Percentiles rank a stretch among this genome's conserved stretches.
Evolutionary conservation across 805 yeast species (phyloP).

Genomic region (Wickerhamomyces bisporus): DNA sequence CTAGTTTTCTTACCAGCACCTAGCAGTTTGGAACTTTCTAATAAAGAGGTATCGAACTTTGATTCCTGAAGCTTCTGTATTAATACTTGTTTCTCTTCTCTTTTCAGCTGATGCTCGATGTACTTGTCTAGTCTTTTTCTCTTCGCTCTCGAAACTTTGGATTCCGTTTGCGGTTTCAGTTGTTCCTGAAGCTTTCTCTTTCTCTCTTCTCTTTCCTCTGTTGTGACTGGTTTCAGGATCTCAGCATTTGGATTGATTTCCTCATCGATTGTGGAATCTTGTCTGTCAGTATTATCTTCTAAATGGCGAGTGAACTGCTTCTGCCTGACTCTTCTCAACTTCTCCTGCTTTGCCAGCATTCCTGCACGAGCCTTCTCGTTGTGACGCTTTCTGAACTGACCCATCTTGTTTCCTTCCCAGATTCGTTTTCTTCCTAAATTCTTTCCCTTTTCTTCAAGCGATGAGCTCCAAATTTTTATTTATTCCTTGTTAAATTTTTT

Average conservation of each 20-base stretch:
- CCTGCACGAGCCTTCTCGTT: constrained; percentile 86
- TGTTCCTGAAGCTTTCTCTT: constrained; percentile 61
- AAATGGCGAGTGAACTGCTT: constrained; percentile 56
- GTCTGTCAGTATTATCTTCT: constrained; percentile 33
- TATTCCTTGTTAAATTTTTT: too few species aligned
- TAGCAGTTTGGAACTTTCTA: constrained; percentile 69
- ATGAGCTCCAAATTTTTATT: too few species aligned
- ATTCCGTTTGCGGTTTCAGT: constrained; percentile 54
- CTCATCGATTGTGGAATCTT: constrained; percentile 13
- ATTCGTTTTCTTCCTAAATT: too few species aligned
- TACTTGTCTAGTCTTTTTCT: constrained; percentile 82
- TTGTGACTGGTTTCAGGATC: constrained; percentile 55
- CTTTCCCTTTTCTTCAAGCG: neutral
- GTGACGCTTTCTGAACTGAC: constrained; percentile 72
- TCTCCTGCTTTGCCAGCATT: constrained; percentile 73
- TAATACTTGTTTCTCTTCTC: constrained; percentile 80
- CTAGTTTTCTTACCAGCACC: constrained; percentile 72
- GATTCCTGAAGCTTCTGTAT: constrained; percentile 64
- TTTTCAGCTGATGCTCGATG: constrained; percentile 81
- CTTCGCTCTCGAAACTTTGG: constrained; percentile 67
- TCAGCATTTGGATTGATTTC: constrained; percentile 53
- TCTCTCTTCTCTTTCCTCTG: constrained; percentile 56
- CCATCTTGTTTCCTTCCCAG: too few species aligned
- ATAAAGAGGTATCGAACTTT: constrained; percentile 59
- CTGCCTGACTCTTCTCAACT: constrained; percentile 60